Base-by-base conservation (phyloP, 306 rosid species). In the Ormosia emarginata region DNA sequence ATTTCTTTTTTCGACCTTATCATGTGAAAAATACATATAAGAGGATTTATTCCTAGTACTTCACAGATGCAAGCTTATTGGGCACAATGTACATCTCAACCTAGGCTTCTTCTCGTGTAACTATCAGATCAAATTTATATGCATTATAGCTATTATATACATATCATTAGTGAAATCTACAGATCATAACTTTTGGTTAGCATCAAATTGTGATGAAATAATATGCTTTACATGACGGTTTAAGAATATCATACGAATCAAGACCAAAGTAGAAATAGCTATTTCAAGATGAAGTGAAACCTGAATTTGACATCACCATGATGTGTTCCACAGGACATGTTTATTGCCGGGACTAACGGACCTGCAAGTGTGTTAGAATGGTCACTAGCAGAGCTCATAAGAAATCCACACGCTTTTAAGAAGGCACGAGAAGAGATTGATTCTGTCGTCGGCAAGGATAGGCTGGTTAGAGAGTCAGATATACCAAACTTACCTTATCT, bases 401-500 rank as follows among this genome's bases (percentile, higher is more conserved):
- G 84, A 67, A 33, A 85, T 34, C 92, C 90, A 6, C 34, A 44
- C 0, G 44, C 47, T 11, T 17, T 81, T 1, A 39, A 82, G 36
- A 82, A 84, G 29, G 88, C 90, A 14, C 77, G 92, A 74, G 81
- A 84, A 29, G 95, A 91, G 34, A 91, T 91, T 1, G 83, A 79
- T 1, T n/a, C 73, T 0, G 86, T 89, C 1, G 84, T 89, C 8
- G 93, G 93, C 1, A 57, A 78, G 0, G 63, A 78, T 0, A 84
- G 85, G 8, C 15, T 78, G 0, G 87, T 87, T 0, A 76, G 30
- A 53, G 91, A 89, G 39, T 87, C 88, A 6, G 90, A 91, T 52
- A 67, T 90, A n/a, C 84, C 85, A 14, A 79, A 82, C 10, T 67
- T 91, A 8, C 91, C 86, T 14, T 89, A 91, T 36, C 81, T 91